Conservation (phyloP, 2,329 filamentous ascomycete species). For the Graphiopsis chlorocephala region DNA sequence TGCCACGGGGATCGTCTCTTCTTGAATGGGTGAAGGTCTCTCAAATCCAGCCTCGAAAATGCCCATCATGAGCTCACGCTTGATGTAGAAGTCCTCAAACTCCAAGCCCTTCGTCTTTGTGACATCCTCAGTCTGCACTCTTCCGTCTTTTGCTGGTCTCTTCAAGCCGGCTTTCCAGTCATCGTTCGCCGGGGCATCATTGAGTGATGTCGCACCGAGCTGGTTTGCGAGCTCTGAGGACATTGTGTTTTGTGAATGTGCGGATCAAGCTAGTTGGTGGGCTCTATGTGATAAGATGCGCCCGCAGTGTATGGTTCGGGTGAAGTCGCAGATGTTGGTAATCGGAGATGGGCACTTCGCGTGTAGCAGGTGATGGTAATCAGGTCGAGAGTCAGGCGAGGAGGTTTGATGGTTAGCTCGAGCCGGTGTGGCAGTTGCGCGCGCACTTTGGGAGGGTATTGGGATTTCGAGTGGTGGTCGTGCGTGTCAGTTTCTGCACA, state of each 20-base stretch:
- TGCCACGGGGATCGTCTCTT: slow-evolving; percentile 97
- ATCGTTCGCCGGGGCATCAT: slow-evolving; percentile 36
- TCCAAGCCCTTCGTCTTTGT: slow-evolving; percentile 96
- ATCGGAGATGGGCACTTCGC: background rate
- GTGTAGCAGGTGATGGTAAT: background rate
- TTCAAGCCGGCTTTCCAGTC: slow-evolving; percentile 74
- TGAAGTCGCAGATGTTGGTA: slow-evolving; percentile 5
- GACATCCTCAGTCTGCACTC: slow-evolving; percentile 92
- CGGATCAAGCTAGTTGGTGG: background rate
- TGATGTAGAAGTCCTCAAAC: slow-evolving; percentile 95
- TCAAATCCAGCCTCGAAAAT: slow-evolving; percentile 99
- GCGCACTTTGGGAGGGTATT: slow-evolving; percentile 12
- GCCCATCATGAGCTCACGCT: slow-evolving; percentile 94
- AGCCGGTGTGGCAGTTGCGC: slow-evolving; percentile 13
- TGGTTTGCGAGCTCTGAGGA: slow-evolving; percentile 54
- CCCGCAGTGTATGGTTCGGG: slow-evolving; percentile 11
- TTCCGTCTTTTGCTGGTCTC: slow-evolving; percentile 68
- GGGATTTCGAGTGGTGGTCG: slow-evolving; percentile 1
- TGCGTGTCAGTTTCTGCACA: slow-evolving; percentile 6
- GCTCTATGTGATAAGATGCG: background rate
- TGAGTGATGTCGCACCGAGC: slow-evolving; percentile 55
- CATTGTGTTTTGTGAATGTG: slow-evolving; percentile 36
- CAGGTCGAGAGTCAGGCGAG: background rate
- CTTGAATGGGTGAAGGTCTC: slow-evolving; percentile 97
- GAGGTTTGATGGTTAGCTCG: slow-evolving; percentile 4